These are phyloP conservation scores for Sporobolomyces phaffii DNA, from an alignment of 768 basidiomycete species.

Conservation along the genomic window DNA sequence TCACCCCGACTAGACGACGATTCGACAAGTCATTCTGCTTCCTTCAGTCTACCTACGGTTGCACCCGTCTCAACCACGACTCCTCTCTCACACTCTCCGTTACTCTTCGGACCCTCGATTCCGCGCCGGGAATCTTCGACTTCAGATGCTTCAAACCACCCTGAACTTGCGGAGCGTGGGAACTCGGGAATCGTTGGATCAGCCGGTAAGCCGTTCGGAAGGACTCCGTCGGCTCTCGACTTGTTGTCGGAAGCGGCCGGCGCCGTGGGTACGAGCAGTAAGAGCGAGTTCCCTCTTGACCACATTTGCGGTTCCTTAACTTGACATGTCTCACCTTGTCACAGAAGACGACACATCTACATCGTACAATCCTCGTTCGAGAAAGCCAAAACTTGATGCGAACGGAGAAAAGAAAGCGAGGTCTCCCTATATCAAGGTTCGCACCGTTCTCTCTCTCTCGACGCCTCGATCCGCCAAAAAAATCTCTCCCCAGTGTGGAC, in stretches of 20 bases:
- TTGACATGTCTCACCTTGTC: too few species aligned
- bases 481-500: too few species aligned
- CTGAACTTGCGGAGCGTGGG: too few species aligned
- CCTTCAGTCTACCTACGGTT: not conserved
- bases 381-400: constrained; percentile 3
- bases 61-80: not conserved
- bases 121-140: too few species aligned
- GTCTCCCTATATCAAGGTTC: constrained; percentile 21
- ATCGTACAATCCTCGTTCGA: constrained; percentile 6
- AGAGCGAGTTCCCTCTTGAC: not conserved
- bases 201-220: not conserved
- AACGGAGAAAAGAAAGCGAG: constrained; percentile 14
- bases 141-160: too few species aligned
- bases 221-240: constrained; percentile 3
- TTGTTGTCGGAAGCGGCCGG: constrained; percentile 1
- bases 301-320: too few species aligned
- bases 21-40: too few species aligned
- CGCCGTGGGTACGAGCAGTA: not conserved
- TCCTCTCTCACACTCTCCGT: not conserved
- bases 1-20: too few species aligned
- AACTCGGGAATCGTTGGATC: not conserved
- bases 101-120: not conserved
- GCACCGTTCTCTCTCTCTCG: too few species aligned
- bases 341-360: too few species aligned
- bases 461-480: not conserved